Conservation (phyloP, 345 rosid species). For the Salix suchowensis region DNA sequence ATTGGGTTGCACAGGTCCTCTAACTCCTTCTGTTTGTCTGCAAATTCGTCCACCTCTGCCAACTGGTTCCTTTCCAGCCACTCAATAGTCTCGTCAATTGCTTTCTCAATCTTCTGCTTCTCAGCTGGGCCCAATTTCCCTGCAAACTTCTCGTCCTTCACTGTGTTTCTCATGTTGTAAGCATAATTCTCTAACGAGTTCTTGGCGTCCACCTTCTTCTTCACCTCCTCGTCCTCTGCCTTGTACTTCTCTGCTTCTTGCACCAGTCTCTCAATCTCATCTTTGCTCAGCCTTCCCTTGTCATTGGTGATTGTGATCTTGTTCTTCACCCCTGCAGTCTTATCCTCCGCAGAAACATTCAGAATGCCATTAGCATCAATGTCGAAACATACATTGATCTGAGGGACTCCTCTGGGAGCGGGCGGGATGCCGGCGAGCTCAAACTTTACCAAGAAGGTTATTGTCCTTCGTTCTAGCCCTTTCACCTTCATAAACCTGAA, state of each 20-base stretch:
- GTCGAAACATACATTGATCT: conserved; percentile 20
- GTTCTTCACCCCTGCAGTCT: conserved; percentile 23
- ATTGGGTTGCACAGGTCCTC: conserved; percentile 12
- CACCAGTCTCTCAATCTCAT: conserved; percentile 20
- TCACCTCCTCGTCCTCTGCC: conserved; percentile 15
- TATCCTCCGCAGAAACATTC: conserved; percentile 17
- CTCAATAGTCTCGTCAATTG: conserved; percentile 18
- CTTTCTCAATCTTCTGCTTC: conserved; percentile 19
- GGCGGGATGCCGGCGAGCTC: conserved; percentile 16
- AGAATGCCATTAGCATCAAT: conserved; percentile 8
- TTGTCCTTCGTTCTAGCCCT: conserved; percentile 15
- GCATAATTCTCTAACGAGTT: conserved; percentile 14
- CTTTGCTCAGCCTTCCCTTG: conserved; percentile 13
- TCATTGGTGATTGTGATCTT: conserved; percentile 18
- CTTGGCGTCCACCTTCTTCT: conserved; percentile 22
- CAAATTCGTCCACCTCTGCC: conserved; percentile 16
- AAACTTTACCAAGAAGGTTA: conserved; percentile 10
- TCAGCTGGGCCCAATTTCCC: conserved; percentile 8
- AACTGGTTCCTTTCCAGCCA: conserved; percentile 21
- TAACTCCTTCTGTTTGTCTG: conserved; percentile 15
- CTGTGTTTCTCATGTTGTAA: conserved; percentile 13
- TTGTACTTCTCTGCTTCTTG: conserved; percentile 21
- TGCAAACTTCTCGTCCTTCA: conserved; percentile 14
- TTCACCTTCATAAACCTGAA: conserved; percentile 18
- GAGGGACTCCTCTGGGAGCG: conserved; percentile 14